Base-by-base conservation (phyloP, 768 basidiomycete genomes). In the Chlorophyllum brunneum region DNA sequence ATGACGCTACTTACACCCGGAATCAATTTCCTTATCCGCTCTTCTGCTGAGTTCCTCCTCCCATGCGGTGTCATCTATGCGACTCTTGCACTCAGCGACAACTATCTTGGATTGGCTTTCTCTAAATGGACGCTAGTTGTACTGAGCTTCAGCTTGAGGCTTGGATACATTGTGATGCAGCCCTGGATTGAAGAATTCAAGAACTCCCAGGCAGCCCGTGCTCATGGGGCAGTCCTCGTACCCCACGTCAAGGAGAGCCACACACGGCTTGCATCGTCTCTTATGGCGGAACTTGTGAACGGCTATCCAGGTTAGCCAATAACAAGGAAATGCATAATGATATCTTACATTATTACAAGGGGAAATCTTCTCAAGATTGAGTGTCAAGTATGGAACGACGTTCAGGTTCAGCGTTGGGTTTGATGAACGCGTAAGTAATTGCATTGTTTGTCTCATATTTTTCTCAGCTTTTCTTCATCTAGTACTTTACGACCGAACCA, bases 401-500 rank as follows among this genome's bases (percentile, higher is more conserved):
- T 70, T 59, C 47, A 59, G 62, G 29, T 31, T 70, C 23, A 61
- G 60, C 27, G 37, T 70, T 9, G 46, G 69, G 37, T 61, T 61
- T 15, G 66, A 70, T 53, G 64, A 65, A 50, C 56, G 69, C 39
- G 73, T 70, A 55, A 38, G 63, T 58, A 43, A 36, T 11, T 18
- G 4, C 26, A 11, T 26, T 18, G 33, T 26, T 16, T 29, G 2
- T 33, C 2, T 37, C 10, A 18, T 1, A 38, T 15, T 27, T 30
- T 52, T 15, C 24, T 34, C 18, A 16, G 29, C 18, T 2, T 22
- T 44, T 18, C 6, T 15, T 30, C 39, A 20, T 40, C 20, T 40
- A 78, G 76, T 58, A 76, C 16, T 60, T 74, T 36, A 76, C 74
- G 0, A 47, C 61, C 22, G 76, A 79, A 49, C 78, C 79, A 5